Percentiles rank a stretch among this genome's conserved stretches.
Conservation (phyloP, 768 basidiomycete species). For the Mycena metata region DNA sequence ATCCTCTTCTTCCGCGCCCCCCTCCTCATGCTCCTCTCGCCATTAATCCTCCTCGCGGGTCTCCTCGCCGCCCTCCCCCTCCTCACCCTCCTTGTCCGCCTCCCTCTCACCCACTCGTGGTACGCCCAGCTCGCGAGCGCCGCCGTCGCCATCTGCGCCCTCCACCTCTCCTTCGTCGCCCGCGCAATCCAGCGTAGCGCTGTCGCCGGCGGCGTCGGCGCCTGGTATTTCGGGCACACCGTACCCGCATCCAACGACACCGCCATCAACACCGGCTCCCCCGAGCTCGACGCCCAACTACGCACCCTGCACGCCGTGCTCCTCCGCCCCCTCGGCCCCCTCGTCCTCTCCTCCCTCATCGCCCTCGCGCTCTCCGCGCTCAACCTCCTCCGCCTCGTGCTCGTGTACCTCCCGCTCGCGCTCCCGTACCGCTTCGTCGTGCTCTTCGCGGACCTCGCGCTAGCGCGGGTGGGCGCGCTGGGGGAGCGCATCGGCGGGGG, state of each 20-base stretch:
- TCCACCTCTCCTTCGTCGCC: slow-evolving; percentile 84
- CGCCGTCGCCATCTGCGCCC: slow-evolving; percentile 87
- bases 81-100: slow-evolving; percentile 80
- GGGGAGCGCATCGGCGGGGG: slow-evolving; percentile 38
- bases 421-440: slow-evolving; percentile 61
- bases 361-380: slow-evolving; percentile 58
- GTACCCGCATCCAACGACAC: slow-evolving; percentile 15
- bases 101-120: slow-evolving; percentile 82
- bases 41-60: slow-evolving; percentile 74
- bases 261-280: slow-evolving; percentile 52
- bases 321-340: slow-evolving; percentile 83
- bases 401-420: slow-evolving; percentile 54
- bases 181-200: slow-evolving; percentile 83
- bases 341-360: slow-evolving; percentile 82
- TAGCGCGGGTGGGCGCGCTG: slow-evolving; percentile 24
- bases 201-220: slow-evolving; percentile 86
- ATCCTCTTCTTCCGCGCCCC: slow-evolving; percentile 77
- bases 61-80: slow-evolving; percentile 85
- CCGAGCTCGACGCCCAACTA: slow-evolving; percentile 71
- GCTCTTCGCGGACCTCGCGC: slow-evolving; percentile 32
- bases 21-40: slow-evolving; percentile 81
- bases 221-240: slow-evolving; percentile 81
- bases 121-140: slow-evolving; percentile 82
- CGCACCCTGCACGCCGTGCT: slow-evolving; percentile 78
- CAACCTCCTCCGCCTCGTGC: slow-evolving; percentile 9